phyloP scores from a whole-genome alignment of 1,284 basidiomycete species.

The Austroboletus rostrupii region DNA sequence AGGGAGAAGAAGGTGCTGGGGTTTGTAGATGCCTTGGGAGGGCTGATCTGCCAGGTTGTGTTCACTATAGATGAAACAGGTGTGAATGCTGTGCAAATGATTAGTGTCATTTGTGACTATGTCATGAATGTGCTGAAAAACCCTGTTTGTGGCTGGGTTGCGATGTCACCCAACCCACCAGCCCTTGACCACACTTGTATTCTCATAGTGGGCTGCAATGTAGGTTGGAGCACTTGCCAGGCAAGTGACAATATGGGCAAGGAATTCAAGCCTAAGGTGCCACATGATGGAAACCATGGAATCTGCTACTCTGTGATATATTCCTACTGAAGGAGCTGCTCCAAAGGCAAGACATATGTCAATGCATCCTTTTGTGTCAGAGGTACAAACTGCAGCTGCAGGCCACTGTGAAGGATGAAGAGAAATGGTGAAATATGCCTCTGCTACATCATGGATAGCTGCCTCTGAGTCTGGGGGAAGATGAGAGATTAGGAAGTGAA shows the following conservation, averaged over 20 bases:
- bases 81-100: background rate
- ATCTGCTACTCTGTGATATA: slow-evolving; percentile 33
- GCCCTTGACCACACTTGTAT: slow-evolving; percentile 37
- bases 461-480: background rate
- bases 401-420: slow-evolving; percentile 1
- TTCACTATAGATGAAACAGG: background rate
- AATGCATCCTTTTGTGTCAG: background rate
- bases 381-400: background rate
- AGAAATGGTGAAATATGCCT: background rate
- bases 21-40: background rate
- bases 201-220: slow-evolving; percentile 33
- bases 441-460: background rate
- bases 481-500: background rate
- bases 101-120: background rate
- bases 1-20: background rate
- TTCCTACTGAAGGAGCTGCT: slow-evolving; percentile 25
- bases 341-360: slow-evolving; percentile 21
- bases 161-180: slow-evolving; percentile 37
- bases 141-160: slow-evolving; percentile 22
- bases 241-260: slow-evolving; percentile 19
- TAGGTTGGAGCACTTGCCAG: background rate
- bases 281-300: slow-evolving; percentile 8
- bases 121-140: slow-evolving; percentile 25
- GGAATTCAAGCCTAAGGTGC: slow-evolving; percentile 21
- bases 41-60: background rate